phyloP scores from a whole-genome alignment of 2,329 filamentous ascomycete genomes.

The Sphaerulina populicola region DNA sequence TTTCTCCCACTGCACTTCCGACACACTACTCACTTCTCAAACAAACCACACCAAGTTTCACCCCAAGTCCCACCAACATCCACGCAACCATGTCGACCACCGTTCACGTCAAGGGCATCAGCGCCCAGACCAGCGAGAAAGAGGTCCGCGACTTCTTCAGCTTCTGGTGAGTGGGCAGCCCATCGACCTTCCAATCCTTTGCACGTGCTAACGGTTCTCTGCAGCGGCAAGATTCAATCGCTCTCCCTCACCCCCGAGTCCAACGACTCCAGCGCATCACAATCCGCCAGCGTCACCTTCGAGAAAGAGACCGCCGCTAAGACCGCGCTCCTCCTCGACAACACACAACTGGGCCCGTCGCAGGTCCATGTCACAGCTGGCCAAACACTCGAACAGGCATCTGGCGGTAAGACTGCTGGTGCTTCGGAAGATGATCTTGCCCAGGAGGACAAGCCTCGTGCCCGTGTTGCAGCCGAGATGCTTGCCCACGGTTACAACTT shows the following conservation, averaged over 20 bases:
- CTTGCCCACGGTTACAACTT: constrained; percentile 89
- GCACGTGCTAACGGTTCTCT: constrained; percentile 5
- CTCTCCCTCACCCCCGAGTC: constrained; percentile 63
- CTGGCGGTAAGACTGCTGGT: constrained; percentile 51
- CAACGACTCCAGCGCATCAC: constrained; percentile 51
- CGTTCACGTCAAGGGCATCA: constrained; percentile 86
- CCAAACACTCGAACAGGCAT: constrained; percentile 56
- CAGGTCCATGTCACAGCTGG: constrained; percentile 71
- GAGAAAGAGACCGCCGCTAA: constrained; percentile 96
- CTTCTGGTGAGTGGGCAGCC: constrained; percentile 59
- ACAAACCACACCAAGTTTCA: background rate
- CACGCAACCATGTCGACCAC: constrained; percentile 47
- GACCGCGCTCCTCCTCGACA: constrained; percentile 92
- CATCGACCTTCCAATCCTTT: background rate
- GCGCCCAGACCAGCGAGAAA: constrained; percentile 70
- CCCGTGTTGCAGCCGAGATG: constrained; percentile 91
- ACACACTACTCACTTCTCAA: background rate
- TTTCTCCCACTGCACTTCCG: too few species aligned
- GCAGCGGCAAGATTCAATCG: constrained; percentile 80
- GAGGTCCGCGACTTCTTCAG: constrained; percentile 96
- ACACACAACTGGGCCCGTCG: constrained; percentile 76
- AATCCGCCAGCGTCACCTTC: constrained; percentile 87
- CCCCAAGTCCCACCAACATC: background rate
- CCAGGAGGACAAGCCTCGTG: constrained; percentile 94
- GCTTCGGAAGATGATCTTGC: constrained; percentile 57